A percentile compares a stretch with the other conserved stretches of the same genome.
phyloP scores from a whole-genome alignment of 106 monocot species.

The Allium fistulosum region DNA sequence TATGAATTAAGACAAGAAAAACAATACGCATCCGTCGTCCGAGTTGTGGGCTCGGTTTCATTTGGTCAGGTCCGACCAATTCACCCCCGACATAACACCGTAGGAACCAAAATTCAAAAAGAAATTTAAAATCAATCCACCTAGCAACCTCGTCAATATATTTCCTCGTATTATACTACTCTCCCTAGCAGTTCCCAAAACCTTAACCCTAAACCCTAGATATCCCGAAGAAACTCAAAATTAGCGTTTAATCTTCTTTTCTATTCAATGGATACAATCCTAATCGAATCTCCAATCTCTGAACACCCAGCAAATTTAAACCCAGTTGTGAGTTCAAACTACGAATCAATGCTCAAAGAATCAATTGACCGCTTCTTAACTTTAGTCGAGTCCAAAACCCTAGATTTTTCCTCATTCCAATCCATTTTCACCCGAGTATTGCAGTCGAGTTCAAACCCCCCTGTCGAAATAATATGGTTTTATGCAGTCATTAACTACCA shows the following conservation, averaged over 20 bases:
- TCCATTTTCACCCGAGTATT: slow-evolving; percentile 60
- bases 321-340: slow-evolving; percentile 11
- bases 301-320: slow-evolving; percentile 11
- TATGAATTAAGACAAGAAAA: no score
- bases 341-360: slow-evolving; percentile 53
- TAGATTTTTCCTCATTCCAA: slow-evolving; percentile 62
- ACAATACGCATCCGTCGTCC: no score
- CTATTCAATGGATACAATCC: slow-evolving; percentile 43
- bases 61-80: no score
- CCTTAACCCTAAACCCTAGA: not conserved
- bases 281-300: slow-evolving; percentile 35
- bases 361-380: slow-evolving; percentile 58
- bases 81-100: no score
- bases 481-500: slow-evolving; percentile 63
- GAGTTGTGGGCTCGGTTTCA: no score
- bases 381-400: slow-evolving; percentile 23
- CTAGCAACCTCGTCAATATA: no score
- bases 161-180: no score
- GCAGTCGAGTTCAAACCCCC: slow-evolving; percentile 61
- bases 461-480: slow-evolving; percentile 79
- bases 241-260: slow-evolving; percentile 1
- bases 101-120: no score
- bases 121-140: no score
- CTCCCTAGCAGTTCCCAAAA: not conserved
- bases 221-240: slow-evolving; percentile 16